Base-by-base conservation (phyloP, 2,329 filamentous ascomycete species). In the Verticillium klebahnii region DNA sequence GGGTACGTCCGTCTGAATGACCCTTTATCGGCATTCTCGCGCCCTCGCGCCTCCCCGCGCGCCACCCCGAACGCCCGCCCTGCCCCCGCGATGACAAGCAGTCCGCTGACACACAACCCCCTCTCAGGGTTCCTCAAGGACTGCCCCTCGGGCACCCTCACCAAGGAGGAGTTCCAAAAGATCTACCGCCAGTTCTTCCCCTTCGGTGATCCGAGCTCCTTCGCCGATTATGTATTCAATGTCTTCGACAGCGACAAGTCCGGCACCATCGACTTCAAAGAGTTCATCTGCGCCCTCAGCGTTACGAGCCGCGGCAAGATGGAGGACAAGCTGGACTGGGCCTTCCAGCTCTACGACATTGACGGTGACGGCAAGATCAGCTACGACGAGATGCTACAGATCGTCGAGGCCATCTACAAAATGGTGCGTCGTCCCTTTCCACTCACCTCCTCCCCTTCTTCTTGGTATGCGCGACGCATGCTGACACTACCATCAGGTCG, bases 121-220 rank as follows among this genome's bases (percentile, higher is more conserved):
- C 37, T 29, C 14, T 25, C 71, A 97, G 94, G 94, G 67, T 98
- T 99, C 81, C 85, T 98, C 65, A 98, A 98, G 82, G 95, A 99
- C 78, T 99, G 95, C 78, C 95, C 95, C 5, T 93, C 91, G 52
- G 95, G 95, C 76, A 96, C 93, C 83, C 89, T 99, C 75, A 95
- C 92, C 72, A 99, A 98, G 80, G 90, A 96, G 73, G 95, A 99
- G 78, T 99, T 99, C 77, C 95, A 98, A 78, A 98, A 98, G 81
- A 99, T 99, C 72, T 99, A 99, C 80, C 92, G 95, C 71, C 95
- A 98, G 77, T 99, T 99, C 85, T 99, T 99, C 78, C 95, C 95
- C 15, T 98, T 98, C 72, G 95, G 95, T 68, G 95, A 99, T 75
- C 95, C 95, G 3, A 96, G 92, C 31, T 95, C 92, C 2, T 99